Conservation (phyloP, 192 early-diverging fungal species). For the Polychytrium aggregatum region DNA sequence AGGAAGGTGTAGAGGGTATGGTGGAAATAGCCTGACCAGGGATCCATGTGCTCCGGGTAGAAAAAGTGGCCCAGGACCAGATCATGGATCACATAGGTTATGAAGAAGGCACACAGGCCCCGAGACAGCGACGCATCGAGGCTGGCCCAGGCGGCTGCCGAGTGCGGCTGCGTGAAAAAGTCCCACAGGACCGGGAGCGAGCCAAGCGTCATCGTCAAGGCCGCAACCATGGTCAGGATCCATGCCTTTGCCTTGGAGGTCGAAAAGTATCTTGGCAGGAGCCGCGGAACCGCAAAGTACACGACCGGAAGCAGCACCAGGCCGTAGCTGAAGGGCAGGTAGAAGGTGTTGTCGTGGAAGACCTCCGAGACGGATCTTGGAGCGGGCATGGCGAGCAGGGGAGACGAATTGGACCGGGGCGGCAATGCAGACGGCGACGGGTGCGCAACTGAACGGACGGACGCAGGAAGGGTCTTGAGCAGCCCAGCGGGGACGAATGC, state of each 20-base stretch:
- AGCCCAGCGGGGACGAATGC: too few species aligned
- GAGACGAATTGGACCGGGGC: too few species aligned
- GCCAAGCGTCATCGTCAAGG: conserved; percentile 16
- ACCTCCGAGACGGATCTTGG: too few species aligned
- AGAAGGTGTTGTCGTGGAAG: too few species aligned
- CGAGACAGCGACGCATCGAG: conserved; percentile 13
- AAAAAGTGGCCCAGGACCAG: conserved; percentile 36
- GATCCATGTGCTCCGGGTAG: conserved; percentile 40
- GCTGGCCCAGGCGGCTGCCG: conserved; percentile 10
- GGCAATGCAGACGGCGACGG: too few species aligned
- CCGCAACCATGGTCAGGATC: conserved; percentile 29
- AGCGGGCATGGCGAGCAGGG: too few species aligned
- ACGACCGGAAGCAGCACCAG: too few species aligned
- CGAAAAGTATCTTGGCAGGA: conserved; percentile 14
- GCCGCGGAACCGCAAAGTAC: conserved; percentile 1
- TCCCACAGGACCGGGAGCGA: conserved; percentile 17
- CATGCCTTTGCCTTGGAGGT: conserved; percentile 35
- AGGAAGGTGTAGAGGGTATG: conserved; percentile 42
- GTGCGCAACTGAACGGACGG: too few species aligned
- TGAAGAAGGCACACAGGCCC: conserved; percentile 34
- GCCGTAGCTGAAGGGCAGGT: too few species aligned
- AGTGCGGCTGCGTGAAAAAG: conserved; percentile 4
- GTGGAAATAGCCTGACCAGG: conserved; percentile 51
- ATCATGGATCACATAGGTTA: conserved; percentile 42
- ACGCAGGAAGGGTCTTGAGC: too few species aligned